phyloP scores from a whole-genome alignment of 2,329 filamentous ascomycete species.

The Tolypocladium amazonense region DNA sequence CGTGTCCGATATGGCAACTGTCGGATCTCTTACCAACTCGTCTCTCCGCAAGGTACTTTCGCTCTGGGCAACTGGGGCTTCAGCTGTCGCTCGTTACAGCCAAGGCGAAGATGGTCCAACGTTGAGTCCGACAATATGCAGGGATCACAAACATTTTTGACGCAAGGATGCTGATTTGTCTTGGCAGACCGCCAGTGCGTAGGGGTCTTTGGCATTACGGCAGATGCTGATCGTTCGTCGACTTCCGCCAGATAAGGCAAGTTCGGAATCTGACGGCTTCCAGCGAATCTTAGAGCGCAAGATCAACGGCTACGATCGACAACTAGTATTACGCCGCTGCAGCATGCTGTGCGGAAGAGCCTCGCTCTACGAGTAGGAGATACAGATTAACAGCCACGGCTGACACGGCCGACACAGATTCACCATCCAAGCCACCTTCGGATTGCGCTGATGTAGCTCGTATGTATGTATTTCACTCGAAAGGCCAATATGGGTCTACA shows the following conservation, averaged over 20 bases:
- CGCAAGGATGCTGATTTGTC: background rate
- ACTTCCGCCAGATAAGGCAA: background rate
- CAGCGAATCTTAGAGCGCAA: background rate
- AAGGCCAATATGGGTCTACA: background rate
- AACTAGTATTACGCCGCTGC: background rate
- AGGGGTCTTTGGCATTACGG: background rate
- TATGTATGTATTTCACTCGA: background rate
- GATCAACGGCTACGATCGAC: constrained; percentile 1
- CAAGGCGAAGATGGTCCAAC: background rate
- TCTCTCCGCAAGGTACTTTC: background rate
- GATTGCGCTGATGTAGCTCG: background rate
- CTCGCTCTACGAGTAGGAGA: background rate
- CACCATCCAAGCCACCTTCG: no score
- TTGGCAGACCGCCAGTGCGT: constrained; percentile 1
- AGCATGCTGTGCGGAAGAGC: background rate
- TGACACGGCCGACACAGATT: background rate
- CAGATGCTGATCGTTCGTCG: background rate
- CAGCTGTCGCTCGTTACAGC: constrained; percentile 1
- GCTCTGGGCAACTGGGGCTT: background rate
- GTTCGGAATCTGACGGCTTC: background rate
- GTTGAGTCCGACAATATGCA: background rate
- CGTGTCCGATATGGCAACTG: background rate
- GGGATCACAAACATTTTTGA: background rate
- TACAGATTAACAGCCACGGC: background rate
- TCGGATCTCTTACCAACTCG: background rate